These are phyloP conservation scores for Penicillium verhagenii DNA, from an alignment of 495 filamentous ascomycete genomes.

Conservation along the genomic window DNA sequence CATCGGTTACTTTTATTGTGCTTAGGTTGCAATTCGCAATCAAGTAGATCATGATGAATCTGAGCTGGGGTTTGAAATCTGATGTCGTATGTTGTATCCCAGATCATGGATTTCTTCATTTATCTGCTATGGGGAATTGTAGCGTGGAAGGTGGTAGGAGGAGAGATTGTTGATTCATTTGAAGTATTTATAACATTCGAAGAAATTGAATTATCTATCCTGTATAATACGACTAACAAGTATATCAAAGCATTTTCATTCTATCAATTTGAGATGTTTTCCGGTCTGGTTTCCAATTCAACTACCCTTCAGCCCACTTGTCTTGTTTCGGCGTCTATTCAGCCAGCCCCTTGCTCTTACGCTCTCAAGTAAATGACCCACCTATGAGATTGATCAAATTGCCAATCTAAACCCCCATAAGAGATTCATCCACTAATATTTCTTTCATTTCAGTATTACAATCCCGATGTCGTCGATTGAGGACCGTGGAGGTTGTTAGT, in stretches of 20 bases:
- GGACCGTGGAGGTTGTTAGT: constrained; percentile 28
- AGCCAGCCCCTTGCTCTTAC: neutral
- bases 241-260: too few species aligned
- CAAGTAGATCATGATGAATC: neutral
- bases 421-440: constrained; percentile 4
- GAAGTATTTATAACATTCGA: too few species aligned
- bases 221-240: too few species aligned
- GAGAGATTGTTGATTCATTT: too few species aligned
- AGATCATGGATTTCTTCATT: neutral
- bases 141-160: too few species aligned
- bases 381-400: neutral
- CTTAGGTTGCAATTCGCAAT: neutral
- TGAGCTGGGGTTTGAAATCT: neutral
- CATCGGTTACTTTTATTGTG: neutral
- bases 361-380: neutral
- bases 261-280: too few species aligned
- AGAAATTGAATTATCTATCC: too few species aligned
- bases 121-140: too few species aligned
- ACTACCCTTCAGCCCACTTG: too few species aligned
- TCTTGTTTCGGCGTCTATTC: neutral
- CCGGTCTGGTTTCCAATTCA: too few species aligned
- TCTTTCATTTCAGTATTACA: constrained; percentile 7
- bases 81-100: neutral
- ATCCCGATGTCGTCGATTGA: constrained; percentile 8
- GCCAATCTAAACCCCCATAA: neutral